Conservation (phyloP, 2,329 filamentous ascomycete species). For the Colletotrichum lentis region DNA sequence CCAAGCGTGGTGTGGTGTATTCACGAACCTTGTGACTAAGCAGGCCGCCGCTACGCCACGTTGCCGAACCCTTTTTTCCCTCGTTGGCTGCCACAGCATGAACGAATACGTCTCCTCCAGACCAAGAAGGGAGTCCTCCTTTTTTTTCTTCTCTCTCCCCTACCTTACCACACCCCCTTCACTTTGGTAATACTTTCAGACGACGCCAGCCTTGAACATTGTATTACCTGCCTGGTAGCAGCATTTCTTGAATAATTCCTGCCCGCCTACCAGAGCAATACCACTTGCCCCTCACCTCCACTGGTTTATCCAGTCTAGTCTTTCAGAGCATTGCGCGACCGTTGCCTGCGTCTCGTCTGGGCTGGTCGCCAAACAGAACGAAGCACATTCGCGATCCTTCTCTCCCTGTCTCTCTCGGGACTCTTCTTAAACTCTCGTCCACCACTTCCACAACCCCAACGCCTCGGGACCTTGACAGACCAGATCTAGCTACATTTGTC, state of each 20-base stretch:
- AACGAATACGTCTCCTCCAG: conserved; percentile 31
- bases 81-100: conserved; percentile 1
- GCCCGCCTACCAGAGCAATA: conserved; percentile 28
- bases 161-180: conserved; percentile 14
- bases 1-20: not conserved
- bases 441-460: conserved; percentile 35
- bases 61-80: conserved; percentile 24
- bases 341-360: not conserved
- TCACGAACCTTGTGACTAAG: conserved; percentile 24
- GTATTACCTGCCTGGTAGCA: conserved; percentile 38
- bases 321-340: conserved; percentile 4
- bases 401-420: not conserved
- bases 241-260: conserved; percentile 32
- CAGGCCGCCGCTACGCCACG: conserved; percentile 30
- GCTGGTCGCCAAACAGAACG: conserved; percentile 8
- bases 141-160: conserved; percentile 1
- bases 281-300: conserved; percentile 3
- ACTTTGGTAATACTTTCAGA: conserved; percentile 36
- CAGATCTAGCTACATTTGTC: conserved; percentile 9
- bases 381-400: not conserved
- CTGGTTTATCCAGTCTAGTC: not conserved
- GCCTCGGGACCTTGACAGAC: conserved; percentile 39
- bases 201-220: conserved; percentile 36
- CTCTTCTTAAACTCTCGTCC: not conserved
- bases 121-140: conserved; percentile 5